Evolutionary conservation across 305 asterid genomes (phyloP).

Genomic region (Solanum hybrid): DNA sequence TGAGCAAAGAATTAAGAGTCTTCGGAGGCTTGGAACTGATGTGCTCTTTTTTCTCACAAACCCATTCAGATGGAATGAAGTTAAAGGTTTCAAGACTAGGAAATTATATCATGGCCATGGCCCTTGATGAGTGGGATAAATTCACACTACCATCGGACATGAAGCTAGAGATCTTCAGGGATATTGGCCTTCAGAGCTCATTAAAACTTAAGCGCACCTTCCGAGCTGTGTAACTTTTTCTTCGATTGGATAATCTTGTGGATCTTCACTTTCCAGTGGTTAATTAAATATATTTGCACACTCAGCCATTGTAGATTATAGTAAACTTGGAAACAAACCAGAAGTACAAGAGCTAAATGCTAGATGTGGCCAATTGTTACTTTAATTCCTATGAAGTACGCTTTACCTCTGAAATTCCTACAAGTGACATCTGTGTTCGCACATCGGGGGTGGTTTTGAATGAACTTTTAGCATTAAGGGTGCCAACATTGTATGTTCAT

Average conservation of each 20-base stretch:
- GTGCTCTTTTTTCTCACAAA: background rate
- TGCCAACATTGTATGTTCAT: background rate
- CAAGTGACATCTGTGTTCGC: background rate
- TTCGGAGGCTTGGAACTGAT: background rate
- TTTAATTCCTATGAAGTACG: background rate
- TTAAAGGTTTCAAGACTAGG: background rate
- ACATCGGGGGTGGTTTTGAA: background rate
- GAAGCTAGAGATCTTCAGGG: background rate
- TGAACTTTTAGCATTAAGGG: background rate
- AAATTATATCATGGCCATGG: background rate
- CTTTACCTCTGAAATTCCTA: background rate
- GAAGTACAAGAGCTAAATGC: background rate
- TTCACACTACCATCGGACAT: background rate
- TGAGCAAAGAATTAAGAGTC: background rate
- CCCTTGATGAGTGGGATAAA: background rate
- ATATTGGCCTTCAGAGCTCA: background rate
- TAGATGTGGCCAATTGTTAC: background rate
- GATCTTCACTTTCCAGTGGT: background rate
- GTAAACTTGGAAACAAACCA: background rate
- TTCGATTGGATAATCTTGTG: background rate
- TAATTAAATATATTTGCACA: background rate
- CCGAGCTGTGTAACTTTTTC: background rate
- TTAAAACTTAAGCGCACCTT: background rate
- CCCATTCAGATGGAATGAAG: background rate
- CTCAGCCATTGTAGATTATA: background rate